A percentile compares a stretch with the other conserved stretches of the same genome.
These are phyloP conservation scores for Phytopythium delawarense DNA, from an alignment of 352 stramenopile genomes.

Conservation along the genomic window DNA sequence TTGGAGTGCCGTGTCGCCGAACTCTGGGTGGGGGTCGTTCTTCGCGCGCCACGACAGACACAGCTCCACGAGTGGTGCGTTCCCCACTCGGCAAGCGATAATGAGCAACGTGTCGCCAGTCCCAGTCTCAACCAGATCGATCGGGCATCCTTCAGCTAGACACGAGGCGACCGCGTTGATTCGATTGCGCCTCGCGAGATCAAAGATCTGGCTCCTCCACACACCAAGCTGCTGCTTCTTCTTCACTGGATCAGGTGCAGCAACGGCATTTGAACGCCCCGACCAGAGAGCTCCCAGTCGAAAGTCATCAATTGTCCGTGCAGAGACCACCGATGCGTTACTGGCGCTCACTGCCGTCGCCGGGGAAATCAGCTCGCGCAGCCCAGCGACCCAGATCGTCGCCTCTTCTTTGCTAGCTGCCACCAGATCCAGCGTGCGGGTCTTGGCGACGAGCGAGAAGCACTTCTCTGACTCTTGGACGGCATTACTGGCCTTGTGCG, in stretches of 20 bases:
- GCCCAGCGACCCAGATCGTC: constrained; percentile 43
- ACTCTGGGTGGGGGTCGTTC: constrained; percentile 84
- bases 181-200: constrained; percentile 36
- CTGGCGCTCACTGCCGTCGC: neutral
- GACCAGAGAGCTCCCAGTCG: constrained; percentile 36
- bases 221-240: constrained; percentile 25
- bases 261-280: neutral
- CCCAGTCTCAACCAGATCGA: constrained; percentile 70
- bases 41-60: constrained; percentile 74
- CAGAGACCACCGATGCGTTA: constrained; percentile 18
- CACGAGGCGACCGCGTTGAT: constrained; percentile 38
- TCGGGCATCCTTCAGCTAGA: constrained; percentile 61
- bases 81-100: constrained; percentile 60
- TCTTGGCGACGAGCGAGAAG: constrained; percentile 64
- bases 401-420: constrained; percentile 80
- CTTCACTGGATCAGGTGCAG: constrained; percentile 21
- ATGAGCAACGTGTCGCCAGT: constrained; percentile 78
- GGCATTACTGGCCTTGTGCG: constrained; percentile 35
- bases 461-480: constrained; percentile 47
- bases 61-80: constrained; percentile 62
- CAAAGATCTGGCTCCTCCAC: constrained; percentile 65
- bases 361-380: constrained; percentile 40
- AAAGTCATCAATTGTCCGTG: constrained; percentile 44
- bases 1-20: constrained; percentile 79
- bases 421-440: constrained; percentile 66